Conservation (phyloP, 2,329 filamentous ascomycete species). For the Monilinia laxa region DNA sequence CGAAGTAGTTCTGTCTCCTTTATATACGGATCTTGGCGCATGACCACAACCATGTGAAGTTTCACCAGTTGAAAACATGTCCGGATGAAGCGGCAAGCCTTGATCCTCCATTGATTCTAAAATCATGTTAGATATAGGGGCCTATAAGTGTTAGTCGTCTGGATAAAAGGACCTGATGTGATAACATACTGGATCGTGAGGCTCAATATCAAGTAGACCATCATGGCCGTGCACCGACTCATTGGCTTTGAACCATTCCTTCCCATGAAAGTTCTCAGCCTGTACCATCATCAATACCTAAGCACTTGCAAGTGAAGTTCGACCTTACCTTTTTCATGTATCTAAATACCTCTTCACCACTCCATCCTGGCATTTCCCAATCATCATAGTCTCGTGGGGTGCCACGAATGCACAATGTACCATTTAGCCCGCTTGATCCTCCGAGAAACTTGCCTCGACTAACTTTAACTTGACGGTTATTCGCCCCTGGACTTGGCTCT, state of each 20-base stretch:
- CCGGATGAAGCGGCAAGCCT: conserved; percentile 54
- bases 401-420: conserved; percentile 51
- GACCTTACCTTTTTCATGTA: conserved; percentile 53
- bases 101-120: conserved; percentile 55
- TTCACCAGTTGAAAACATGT: conserved; percentile 58
- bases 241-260: conserved; percentile 56
- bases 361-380: conserved; percentile 56
- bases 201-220: conserved; percentile 56
- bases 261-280: conserved; percentile 58
- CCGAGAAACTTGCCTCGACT: conserved; percentile 52
- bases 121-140: conserved; percentile 55
- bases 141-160: conserved; percentile 21
- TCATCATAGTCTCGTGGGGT: conserved; percentile 53
- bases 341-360: conserved; percentile 55
- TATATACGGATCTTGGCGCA: conserved; percentile 51
- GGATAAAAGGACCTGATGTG: background rate
- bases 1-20: conserved; percentile 52
- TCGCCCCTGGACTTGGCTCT: conserved; percentile 38
- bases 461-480: conserved; percentile 48
- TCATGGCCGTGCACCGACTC: conserved; percentile 49
- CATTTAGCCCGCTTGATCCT: conserved; percentile 51
- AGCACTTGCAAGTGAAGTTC: background rate
- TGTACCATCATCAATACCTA: conserved; percentile 25
- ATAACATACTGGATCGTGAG: conserved; percentile 51
- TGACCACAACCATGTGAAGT: conserved; percentile 57